Base-by-base conservation (phyloP, 164 flowering plant species). In the Kingdonia uniflora region DNA sequence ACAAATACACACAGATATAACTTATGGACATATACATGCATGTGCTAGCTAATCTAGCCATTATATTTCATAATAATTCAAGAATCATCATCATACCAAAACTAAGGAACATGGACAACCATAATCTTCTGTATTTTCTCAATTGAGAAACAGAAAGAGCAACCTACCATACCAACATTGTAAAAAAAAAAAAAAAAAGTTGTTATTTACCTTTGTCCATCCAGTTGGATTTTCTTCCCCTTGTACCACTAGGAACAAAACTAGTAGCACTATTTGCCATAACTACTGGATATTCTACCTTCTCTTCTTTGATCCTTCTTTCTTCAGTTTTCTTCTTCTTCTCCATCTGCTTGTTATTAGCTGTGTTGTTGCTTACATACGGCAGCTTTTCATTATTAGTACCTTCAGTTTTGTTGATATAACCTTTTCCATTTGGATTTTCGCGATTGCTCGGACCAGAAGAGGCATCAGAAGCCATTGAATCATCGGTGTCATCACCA, bases 391-490 rank as follows among this genome's bases (percentile, higher is more conserved):
- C 54, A 20, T 45, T 23, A 24, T 33, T 38, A 13, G 42, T 42
- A 29, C 58, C 52, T 29, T 61, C 68, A 6, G 58, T 29, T 8
- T 56, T 54, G 56, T 58, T 59, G 48, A 42, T 37, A 15, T 17
- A 37, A 2, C 45, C 46, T 11, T 40, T 22, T 11, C 46, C 56
- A 52, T 21, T 41, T 12, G 46, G 42, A 11, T 57, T 56, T 16
- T 67, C 65, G 22, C 20, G 70, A 41, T 68, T 64, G 25, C 65
- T 70, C 11, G 87, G 84, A 29, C 83, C 85, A 11, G 95, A 84
- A 14, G 91, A 81, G 14, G 95, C 95, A 70, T 86, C 95, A 19
- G 95, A 86, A 26, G 75, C 82, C 95, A 86, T 78, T 0, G 91
- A 84, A 55, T 86, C 91, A 64, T 84, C 91, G n/a, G 81, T 80